Evolutionary conservation across 805 yeast species (phyloP), one percentile per base, ranked within the genome.

Genomic region (Vanderwaltozyma tropicalis): DNA sequence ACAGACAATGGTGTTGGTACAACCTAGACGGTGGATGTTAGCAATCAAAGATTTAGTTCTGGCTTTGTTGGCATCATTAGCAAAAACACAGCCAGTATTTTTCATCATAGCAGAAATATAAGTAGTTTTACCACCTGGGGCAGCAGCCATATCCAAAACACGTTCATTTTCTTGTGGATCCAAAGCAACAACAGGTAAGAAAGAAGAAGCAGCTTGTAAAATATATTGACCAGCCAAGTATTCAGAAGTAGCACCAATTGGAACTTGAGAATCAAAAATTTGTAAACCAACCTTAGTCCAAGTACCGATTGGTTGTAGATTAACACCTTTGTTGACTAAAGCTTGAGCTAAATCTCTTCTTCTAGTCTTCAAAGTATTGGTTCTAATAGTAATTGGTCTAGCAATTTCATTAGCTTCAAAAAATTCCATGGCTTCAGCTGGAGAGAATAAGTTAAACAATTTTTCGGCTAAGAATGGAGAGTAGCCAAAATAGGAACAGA

Each of bases 241-340:
- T 65, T 92, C 99, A 31, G 99, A 98, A 8, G 99, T 92, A 32
- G 99, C 98, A 63, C 99, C 99, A 50, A 92, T 84, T 31, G 99
- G 98, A n/a, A 92, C 97, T 62, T 88, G 97, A 18, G 97, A 88
- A 58, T 92, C 99, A 59, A 89, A 92, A 37, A 92, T 80, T 63
- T 92, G 98, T 47, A 92, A 69, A 44, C 99, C 99, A 36, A 92
- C 97, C 63, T 92, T 92, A 18, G 97, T 87, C 99, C 99, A 92
- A 30, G 83, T 68, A 35, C 97, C 97, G 51, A 92, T 86, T 32
- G 97, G 97, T 64, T 92, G 96, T 50, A 92, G 70, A 58, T 92
- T 92, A 44, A 89, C 98, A 59, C 98, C 98, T 55, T 96, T 78
- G 63, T 89, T 89, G 40, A 89, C 95, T 45, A 92, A 72, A 13